These are phyloP conservation scores for Clarireedia sp. DNA, from an alignment of 2,329 filamentous ascomycete species.

Conservation along the genomic window DNA sequence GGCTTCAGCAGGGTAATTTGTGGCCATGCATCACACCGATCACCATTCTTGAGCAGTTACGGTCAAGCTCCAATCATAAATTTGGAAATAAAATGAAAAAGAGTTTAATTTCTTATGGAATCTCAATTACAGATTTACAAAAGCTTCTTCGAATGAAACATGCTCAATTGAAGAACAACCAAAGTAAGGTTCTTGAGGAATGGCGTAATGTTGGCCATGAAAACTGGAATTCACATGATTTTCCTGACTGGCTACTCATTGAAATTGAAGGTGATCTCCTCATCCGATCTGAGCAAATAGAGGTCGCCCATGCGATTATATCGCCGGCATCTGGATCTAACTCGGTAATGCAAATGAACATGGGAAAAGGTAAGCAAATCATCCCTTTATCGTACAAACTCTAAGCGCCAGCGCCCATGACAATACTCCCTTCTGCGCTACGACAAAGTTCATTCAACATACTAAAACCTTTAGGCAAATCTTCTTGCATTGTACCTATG, in stretches of 20 bases:
- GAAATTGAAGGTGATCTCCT: slow-evolving; percentile 59
- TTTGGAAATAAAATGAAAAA: too few species aligned
- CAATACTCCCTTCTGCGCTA: too few species aligned
- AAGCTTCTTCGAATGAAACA: slow-evolving; percentile 36
- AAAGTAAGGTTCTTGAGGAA: slow-evolving; percentile 32
- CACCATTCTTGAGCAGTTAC: too few species aligned
- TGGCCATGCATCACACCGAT: too few species aligned
- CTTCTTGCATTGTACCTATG: slow-evolving; percentile 49
- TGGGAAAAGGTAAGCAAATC: slow-evolving; percentile 51
- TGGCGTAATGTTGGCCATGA: slow-evolving; percentile 33
- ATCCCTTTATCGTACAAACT: too few species aligned
- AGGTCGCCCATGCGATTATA: slow-evolving; percentile 55
- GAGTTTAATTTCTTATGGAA: too few species aligned
- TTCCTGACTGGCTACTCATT: slow-evolving; percentile 57
- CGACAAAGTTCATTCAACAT: too few species aligned
- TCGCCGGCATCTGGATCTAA: slow-evolving; percentile 36
- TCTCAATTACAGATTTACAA: slow-evolving; percentile 36
- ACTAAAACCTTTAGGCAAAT: slow-evolving; percentile 20
- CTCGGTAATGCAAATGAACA: slow-evolving; percentile 40
- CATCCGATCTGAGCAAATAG: slow-evolving; percentile 53
- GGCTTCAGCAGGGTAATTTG: too few species aligned
- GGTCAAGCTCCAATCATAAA: too few species aligned
- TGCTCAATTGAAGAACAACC: slow-evolving; percentile 27
- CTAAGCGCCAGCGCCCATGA: too few species aligned
- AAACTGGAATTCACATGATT: slow-evolving; percentile 30